Conservation (phyloP, 371 early-diverging fungal species). For the Mycotypha africana region DNA sequence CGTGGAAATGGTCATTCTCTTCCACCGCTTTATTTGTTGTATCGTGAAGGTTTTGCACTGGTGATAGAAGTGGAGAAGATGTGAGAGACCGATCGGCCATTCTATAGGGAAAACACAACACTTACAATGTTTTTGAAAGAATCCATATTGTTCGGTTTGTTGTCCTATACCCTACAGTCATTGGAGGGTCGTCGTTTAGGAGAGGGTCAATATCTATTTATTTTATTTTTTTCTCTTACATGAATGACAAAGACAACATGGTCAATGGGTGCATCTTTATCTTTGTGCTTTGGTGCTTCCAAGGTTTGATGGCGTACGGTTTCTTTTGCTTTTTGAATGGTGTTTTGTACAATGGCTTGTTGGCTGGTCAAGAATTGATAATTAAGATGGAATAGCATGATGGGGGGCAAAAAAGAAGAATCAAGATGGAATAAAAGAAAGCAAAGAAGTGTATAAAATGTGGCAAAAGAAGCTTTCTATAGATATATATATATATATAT, state of each 20-base stretch:
- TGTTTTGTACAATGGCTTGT: no score
- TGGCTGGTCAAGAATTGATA: constrained; percentile 2
- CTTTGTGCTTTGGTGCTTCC: constrained; percentile 12
- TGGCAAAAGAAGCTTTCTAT: not conserved
- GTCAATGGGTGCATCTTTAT: constrained; percentile 27
- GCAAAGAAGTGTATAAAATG: no score
- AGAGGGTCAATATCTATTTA: no score
- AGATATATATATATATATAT: not conserved
- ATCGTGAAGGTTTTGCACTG: constrained; percentile 44
- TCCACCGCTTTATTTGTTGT: constrained; percentile 43
- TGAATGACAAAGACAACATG: constrained; percentile 58
- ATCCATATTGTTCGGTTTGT: constrained; percentile 53
- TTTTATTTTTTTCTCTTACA: no score
- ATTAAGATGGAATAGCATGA: constrained; percentile 3
- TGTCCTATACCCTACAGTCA: constrained; percentile 65
- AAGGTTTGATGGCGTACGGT: no score
- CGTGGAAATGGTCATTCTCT: constrained; percentile 39
- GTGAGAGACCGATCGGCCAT: no score
- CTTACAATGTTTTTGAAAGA: constrained; percentile 47
- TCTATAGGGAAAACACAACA: not conserved
- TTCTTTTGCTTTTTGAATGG: no score
- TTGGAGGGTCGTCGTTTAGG: no score
- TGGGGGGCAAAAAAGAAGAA: not conserved
- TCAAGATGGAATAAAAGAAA: no score
- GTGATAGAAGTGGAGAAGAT: no score